phyloP scores from a whole-genome alignment of 2,329 filamentous ascomycete species.

The Aspergillus chevalieri region DNA sequence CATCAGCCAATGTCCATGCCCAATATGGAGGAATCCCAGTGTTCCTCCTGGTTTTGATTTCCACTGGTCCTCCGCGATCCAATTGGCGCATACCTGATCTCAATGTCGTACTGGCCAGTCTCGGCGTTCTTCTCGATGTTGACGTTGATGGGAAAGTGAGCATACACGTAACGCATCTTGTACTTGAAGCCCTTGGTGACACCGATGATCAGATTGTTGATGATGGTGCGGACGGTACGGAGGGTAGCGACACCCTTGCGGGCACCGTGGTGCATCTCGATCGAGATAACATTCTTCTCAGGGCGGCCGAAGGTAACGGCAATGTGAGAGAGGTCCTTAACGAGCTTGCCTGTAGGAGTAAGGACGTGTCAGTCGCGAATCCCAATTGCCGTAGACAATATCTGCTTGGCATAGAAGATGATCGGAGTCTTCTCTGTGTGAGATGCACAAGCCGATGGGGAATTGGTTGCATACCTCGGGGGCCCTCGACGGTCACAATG shows the following conservation, averaged over 20 bases:
- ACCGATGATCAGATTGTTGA: constrained; percentile 98
- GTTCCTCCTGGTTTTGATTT: neutral
- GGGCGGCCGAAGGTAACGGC: constrained; percentile 91
- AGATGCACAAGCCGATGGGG: neutral
- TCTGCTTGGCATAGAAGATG: neutral
- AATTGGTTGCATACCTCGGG: constrained; percentile 61
- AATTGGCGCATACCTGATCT: constrained; percentile 71
- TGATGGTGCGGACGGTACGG: constrained; percentile 93
- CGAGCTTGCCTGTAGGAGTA: constrained; percentile 68
- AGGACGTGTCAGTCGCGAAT: constrained; percentile 10
- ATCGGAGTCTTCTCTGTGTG: neutral
- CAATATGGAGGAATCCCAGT: neutral
- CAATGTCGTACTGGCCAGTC: constrained; percentile 80
- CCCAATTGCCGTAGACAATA: neutral
- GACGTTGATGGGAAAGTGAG: constrained; percentile 99
- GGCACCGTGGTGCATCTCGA: constrained; percentile 96
- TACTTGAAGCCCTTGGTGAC: constrained; percentile 99
- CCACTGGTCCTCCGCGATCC: neutral
- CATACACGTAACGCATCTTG: constrained; percentile 99
- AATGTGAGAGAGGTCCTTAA: constrained; percentile 93
- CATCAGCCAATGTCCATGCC: constrained; percentile 17
- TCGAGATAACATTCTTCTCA: constrained; percentile 80
- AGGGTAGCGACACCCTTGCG: constrained; percentile 98
- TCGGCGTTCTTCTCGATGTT: constrained; percentile 96
- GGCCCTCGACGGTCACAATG: constrained; percentile 93